These are phyloP conservation scores for Salvia miltiorrhiza DNA, from an alignment of 257 asterid species.

Conservation along the genomic window DNA sequence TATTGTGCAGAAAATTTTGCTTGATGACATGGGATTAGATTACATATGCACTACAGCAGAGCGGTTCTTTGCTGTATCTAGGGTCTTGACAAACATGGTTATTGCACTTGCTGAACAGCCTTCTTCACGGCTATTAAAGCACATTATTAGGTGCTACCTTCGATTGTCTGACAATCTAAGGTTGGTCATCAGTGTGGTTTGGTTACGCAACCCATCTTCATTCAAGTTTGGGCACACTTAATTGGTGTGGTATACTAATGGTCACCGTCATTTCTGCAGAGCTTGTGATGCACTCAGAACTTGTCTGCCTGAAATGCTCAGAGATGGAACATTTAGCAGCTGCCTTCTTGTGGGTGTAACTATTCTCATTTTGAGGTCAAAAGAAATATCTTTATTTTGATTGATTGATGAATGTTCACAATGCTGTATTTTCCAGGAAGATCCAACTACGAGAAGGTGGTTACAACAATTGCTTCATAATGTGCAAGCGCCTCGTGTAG, in stretches of 20 bases:
- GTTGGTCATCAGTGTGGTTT: conserved; percentile 30
- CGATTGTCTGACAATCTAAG: conserved; percentile 84
- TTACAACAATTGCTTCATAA: conserved; percentile 76
- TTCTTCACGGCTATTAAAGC: conserved; percentile 76
- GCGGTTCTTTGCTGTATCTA: conserved; percentile 82
- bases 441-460: conserved; percentile 86
- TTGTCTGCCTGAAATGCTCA: conserved; percentile 76
- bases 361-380: conserved; percentile 1
- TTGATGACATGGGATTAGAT: conserved; percentile 90
- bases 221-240: not conserved
- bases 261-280: conserved; percentile 41
- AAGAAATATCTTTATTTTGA: not conserved
- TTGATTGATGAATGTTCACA: not conserved
- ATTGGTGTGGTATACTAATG: not conserved
- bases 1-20: conserved; percentile 90
- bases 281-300: conserved; percentile 82
- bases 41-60: conserved; percentile 86
- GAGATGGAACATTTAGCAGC: conserved; percentile 66
- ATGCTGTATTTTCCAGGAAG: conserved; percentile 54
- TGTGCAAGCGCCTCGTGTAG: conserved; percentile 66
- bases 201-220: not conserved
- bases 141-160: conserved; percentile 89
- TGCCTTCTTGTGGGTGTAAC: conserved; percentile 73
- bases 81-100: conserved; percentile 79
- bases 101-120: conserved; percentile 78